phyloP scores from a whole-genome alignment of 2,329 filamentous ascomycete genomes.

The Dothistroma septosporum region DNA sequence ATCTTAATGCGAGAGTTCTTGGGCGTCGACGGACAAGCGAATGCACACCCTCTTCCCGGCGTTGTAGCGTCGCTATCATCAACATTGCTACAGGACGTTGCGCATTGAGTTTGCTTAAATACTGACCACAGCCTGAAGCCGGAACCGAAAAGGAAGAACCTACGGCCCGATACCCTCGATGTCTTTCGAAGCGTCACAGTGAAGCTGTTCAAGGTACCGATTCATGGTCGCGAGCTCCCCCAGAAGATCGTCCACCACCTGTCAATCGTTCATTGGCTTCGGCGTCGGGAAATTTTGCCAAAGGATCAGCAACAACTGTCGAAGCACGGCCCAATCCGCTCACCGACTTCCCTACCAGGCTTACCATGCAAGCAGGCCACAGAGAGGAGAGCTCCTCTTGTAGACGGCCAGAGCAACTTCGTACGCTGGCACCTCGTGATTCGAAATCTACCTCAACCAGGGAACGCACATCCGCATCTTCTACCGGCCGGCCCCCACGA shows the following conservation, averaged over 20 bases:
- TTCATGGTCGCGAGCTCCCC: constrained; percentile 2
- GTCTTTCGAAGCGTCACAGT: neutral
- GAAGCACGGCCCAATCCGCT: constrained; percentile 9
- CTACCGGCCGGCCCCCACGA: constrained; percentile 34
- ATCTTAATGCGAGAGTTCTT: neutral
- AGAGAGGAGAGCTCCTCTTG: constrained; percentile 15
- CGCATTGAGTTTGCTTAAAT: constrained; percentile 8
- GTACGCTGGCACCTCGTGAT: constrained; percentile 30
- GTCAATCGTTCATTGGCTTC: constrained; percentile 14
- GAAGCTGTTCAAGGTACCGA: constrained; percentile 1
- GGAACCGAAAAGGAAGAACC: neutral
- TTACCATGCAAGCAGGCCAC: constrained; percentile 20
- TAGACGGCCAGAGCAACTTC: constrained; percentile 31
- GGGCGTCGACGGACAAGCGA: constrained; percentile 5
- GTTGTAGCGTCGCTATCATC: neutral
- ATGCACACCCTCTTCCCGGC: neutral
- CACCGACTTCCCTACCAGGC: neutral
- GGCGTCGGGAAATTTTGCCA: constrained; percentile 19
- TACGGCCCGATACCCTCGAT: constrained; percentile 3
- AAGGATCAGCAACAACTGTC: neutral
- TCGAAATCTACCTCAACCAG: constrained; percentile 25
- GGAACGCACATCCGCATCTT: constrained; percentile 15
- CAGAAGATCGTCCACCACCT: constrained; percentile 7
- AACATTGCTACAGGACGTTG: neutral
- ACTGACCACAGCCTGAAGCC: neutral